Conservation (phyloP, 1,284 basidiomycete species). For the Singerocomus inundabilis region DNA sequence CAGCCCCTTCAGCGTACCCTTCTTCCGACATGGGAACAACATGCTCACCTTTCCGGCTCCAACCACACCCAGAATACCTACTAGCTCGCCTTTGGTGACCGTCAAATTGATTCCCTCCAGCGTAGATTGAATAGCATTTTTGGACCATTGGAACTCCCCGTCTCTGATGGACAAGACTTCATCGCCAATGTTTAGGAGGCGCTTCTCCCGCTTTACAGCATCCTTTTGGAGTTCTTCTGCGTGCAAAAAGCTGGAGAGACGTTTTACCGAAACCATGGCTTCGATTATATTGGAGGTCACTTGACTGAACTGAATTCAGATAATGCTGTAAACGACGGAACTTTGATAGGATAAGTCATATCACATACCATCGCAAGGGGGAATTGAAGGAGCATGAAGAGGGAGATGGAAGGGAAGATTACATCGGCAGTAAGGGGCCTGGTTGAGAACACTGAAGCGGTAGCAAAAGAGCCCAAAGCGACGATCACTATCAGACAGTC, state of each 20-base stretch:
- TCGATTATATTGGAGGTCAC: constrained; percentile 81
- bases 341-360: not conserved
- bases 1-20: not conserved
- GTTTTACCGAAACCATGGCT: constrained; percentile 81
- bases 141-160: constrained; percentile 81
- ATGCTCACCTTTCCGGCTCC: constrained; percentile 82
- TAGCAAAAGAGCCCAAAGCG: constrained; percentile 85
- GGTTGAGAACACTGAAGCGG: constrained; percentile 69
- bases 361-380: constrained; percentile 77
- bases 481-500: constrained; percentile 59
- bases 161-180: constrained; percentile 68
- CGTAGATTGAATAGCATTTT: constrained; percentile 53
- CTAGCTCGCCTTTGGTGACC: constrained; percentile 82
- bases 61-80: constrained; percentile 86
- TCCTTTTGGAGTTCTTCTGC: constrained; percentile 81
- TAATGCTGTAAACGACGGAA: not conserved
- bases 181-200: constrained; percentile 55
- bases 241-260: constrained; percentile 75
- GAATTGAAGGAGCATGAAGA: constrained; percentile 90
- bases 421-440: constrained; percentile 84
- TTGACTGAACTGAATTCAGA: constrained; percentile 52
- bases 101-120: constrained; percentile 77
- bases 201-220: constrained; percentile 55
- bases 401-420: constrained; percentile 92
- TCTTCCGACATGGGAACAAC: not conserved